These are phyloP conservation scores for Kwoniella mangroviensis DNA, from an alignment of 768 basidiomycete genomes.

Conservation along the genomic window DNA sequence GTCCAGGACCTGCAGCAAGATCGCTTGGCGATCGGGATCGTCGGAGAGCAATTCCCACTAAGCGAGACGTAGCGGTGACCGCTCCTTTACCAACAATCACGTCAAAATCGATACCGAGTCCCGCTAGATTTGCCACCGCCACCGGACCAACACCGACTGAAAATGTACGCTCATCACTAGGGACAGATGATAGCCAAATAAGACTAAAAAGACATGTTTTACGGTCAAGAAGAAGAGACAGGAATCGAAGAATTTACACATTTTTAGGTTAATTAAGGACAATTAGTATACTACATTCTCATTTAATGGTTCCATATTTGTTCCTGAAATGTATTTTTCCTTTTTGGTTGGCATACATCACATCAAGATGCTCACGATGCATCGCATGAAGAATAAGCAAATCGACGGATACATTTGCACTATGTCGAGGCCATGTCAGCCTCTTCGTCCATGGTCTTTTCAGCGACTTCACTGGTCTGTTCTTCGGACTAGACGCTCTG, in stretches of 20 bases:
- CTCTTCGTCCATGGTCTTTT: background rate
- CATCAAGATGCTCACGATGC: background rate
- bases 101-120: background rate
- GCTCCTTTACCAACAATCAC: background rate
- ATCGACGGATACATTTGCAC: background rate
- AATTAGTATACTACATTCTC: background rate
- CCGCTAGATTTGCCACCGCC: background rate
- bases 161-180: background rate
- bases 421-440: background rate
- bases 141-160: background rate
- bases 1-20: conserved; percentile 1
- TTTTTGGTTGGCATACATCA: background rate
- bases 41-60: background rate
- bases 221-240: background rate
- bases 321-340: background rate
- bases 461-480: background rate
- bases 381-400: background rate
- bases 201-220: background rate
- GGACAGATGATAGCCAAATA: background rate
- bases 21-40: background rate
- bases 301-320: background rate
- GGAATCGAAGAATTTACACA: background rate
- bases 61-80: background rate
- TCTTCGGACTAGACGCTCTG: background rate
- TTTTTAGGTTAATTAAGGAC: background rate